Conservation (phyloP, 352 stramenopile genomes). For the Pythium dissotocum region DNA sequence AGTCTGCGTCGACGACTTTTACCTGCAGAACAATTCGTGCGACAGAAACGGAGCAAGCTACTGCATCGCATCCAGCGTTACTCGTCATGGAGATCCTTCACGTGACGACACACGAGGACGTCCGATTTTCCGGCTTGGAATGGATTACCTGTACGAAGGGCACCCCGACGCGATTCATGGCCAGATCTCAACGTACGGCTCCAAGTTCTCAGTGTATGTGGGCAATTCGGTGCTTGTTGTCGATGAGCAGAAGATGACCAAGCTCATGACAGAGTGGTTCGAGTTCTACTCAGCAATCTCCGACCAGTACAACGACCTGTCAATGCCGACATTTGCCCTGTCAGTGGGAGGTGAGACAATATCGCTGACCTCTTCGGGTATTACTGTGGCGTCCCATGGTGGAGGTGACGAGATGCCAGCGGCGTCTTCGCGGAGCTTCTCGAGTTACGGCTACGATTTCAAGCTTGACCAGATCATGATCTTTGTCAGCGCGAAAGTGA, state of each 20-base stretch:
- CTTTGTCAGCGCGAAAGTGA: slow-evolving; percentile 67
- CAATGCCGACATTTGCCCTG: background rate
- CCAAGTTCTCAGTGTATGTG: slow-evolving; percentile 65
- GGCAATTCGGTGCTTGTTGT: slow-evolving; percentile 74
- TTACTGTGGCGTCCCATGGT: slow-evolving; percentile 11
- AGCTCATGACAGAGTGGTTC: slow-evolving; percentile 58
- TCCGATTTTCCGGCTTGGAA: slow-evolving; percentile 48
- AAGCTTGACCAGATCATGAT: slow-evolving; percentile 65
- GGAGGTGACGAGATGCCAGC: slow-evolving; percentile 13
- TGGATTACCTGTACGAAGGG: slow-evolving; percentile 68
- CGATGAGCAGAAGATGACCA: slow-evolving; percentile 70
- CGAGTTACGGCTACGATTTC: slow-evolving; percentile 77
- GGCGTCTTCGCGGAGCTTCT: slow-evolving; percentile 8
- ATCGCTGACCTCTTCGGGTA: slow-evolving; percentile 28
- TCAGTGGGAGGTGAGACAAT: slow-evolving; percentile 23
- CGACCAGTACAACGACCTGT: slow-evolving; percentile 35
- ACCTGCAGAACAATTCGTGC: slow-evolving; percentile 66
- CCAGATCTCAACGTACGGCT: slow-evolving; percentile 63
- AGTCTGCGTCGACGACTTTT: slow-evolving; percentile 68
- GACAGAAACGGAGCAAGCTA: slow-evolving; percentile 41
- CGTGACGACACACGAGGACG: slow-evolving; percentile 7
- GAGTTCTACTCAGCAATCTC: slow-evolving; percentile 64
- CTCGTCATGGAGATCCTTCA: slow-evolving; percentile 18
- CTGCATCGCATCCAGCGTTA: slow-evolving; percentile 81
- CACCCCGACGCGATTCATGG: slow-evolving; percentile 58